Evolutionary conservation across 2,329 filamentous ascomycete species (phyloP), one percentile per base, ranked within the genome.

Genomic region (Rasamsonia emersonii): DNA sequence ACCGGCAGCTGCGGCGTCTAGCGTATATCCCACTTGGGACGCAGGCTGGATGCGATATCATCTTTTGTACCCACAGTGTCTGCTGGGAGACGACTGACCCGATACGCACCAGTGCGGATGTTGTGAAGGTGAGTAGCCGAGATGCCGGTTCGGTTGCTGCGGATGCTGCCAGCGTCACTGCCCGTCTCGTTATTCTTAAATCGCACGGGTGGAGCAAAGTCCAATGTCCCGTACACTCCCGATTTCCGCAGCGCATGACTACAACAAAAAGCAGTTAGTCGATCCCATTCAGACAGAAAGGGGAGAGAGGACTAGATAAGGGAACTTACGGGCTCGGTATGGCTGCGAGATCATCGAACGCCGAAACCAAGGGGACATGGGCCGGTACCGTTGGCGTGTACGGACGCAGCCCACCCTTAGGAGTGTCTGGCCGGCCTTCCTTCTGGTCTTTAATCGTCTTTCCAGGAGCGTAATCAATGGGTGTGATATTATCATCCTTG

Each of bases 251-350:
- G 46, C 28, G 62, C 54, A 44, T 68, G 62, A 30, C 65, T 68
- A 38, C 9, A 30, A 20, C 18, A 21, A 5, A 31, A 23, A n/a
- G 33, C 18, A 18, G 24, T 26, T 20, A 2, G 38, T 54, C 40
- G 54, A 45, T 37, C 33, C 9, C 19, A 34, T 6, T 18, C 6
- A 32, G 16, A 28, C 15, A 30, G 28, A 6, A 33, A 21, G 19
- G 9, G 16, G 10, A 20, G 16, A 15, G 17, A 19, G 25, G 15
- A 18, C 15, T 4, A 33, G 8, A 8, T 26, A 19, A 21, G 28
- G 15, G 15, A 40, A 82, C 83, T 82, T 77, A 89, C 76, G 91
- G 86, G 71, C 86, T 95, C 21, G 91, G 91, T 42, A 98, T 77
- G 6, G 73, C 71, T 9, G 80, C 62, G 40, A 96, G 77, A 37